These are phyloP conservation scores for Gamsiella multidivaricata DNA, from an alignment of 192 early-diverging fungal genomes.

Conservation along the genomic window DNA sequence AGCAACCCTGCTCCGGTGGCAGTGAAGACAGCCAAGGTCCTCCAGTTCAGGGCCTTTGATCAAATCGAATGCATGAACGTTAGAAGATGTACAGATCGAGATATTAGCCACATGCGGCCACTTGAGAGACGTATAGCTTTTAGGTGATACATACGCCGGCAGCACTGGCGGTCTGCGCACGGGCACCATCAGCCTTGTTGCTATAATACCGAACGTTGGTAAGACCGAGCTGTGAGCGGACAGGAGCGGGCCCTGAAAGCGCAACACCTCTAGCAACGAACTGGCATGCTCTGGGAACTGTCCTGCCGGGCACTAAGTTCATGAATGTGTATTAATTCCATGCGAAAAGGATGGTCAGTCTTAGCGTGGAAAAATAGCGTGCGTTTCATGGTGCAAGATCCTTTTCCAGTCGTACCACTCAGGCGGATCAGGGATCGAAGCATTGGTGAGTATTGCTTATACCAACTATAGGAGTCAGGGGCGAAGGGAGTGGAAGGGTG, in stretches of 20 bases:
- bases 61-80: neutral
- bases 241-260: neutral
- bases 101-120: neutral
- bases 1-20: constrained; percentile 67
- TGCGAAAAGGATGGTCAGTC: too few relatives aligned
- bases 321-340: too few relatives aligned
- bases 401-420: neutral
- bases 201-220: constrained; percentile 17
- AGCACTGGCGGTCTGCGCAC: constrained; percentile 30
- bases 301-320: neutral
- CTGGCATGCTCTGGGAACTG: neutral
- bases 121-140: too few relatives aligned
- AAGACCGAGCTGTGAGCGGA: neutral
- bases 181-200: constrained; percentile 30
- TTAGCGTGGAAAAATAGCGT: too few relatives aligned
- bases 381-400: too few relatives aligned
- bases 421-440: constrained; percentile 16
- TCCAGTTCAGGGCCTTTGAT: constrained; percentile 60
- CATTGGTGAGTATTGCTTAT: too few relatives aligned
- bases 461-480: neutral
- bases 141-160: constrained; percentile 27
- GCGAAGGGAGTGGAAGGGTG: neutral
- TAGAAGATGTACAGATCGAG: neutral
- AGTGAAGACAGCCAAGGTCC: constrained; percentile 65
- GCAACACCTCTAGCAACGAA: neutral